Conservation (phyloP, 768 basidiomycete genomes). For the Kockovaella imperatae region DNA sequence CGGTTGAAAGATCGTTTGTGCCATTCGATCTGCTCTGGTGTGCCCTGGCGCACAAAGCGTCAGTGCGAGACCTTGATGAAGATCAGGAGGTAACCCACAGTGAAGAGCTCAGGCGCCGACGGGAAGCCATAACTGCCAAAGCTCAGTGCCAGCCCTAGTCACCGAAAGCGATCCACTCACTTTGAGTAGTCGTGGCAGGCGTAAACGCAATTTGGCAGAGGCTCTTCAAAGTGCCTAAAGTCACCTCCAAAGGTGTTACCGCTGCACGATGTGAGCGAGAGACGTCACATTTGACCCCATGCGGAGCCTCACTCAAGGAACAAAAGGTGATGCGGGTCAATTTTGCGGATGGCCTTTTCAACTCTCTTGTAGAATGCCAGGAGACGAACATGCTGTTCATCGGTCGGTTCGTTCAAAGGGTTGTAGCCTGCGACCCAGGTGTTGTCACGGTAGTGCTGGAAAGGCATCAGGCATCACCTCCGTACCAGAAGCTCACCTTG, state of each 20-base stretch:
- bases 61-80: background rate
- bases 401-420: constrained; percentile 75
- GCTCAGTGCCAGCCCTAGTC: background rate
- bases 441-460: constrained; percentile 63
- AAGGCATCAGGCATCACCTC: background rate
- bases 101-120: constrained; percentile 53
- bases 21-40: constrained; percentile 18
- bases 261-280: background rate
- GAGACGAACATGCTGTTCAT: constrained; percentile 59
- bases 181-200: constrained; percentile 68
- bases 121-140: constrained; percentile 60
- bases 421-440: constrained; percentile 82
- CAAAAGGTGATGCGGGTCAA: constrained; percentile 64
- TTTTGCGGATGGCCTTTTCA: constrained; percentile 60
- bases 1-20: constrained; percentile 51
- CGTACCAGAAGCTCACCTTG: constrained; percentile 25
- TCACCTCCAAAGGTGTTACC: constrained; percentile 62
- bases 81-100: constrained; percentile 18
- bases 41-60: constrained; percentile 7
- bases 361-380: constrained; percentile 62
- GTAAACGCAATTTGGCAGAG: constrained; percentile 65
- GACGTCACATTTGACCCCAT: background rate
- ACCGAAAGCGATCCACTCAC: constrained; percentile 5
- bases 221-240: constrained; percentile 48
- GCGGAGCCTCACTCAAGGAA: constrained; percentile 61